Percentiles rank a stretch among this genome's conserved stretches.
Conservation (phyloP, 2,329 filamentous ascomycete genomes). For the Drechslerella stenobrocha region DNA sequence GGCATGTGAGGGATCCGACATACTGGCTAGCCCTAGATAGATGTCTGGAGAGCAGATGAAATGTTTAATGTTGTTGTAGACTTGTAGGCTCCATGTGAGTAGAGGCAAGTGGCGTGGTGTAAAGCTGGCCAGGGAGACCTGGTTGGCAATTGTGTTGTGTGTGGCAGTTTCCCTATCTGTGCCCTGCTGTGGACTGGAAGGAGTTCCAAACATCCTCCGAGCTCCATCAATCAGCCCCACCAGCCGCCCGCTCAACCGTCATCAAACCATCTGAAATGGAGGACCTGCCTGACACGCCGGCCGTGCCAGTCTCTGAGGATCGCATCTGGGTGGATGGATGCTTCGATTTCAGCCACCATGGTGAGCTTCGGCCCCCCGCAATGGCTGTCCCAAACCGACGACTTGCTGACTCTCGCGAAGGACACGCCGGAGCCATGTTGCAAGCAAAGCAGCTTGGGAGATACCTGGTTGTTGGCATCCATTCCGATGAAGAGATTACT, state of each 20-base stretch:
- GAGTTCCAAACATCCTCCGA: no score
- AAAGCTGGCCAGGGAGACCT: no score
- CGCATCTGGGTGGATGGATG: constrained; percentile 98
- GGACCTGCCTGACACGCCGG: constrained; percentile 41
- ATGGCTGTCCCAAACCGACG: background rate
- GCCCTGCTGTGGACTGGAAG: no score
- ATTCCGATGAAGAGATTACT: constrained; percentile 92
- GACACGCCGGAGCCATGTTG: constrained; percentile 94
- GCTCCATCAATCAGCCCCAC: background rate
- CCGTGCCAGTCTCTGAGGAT: constrained; percentile 61
- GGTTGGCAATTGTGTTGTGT: no score
- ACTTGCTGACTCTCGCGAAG: constrained; percentile 57
- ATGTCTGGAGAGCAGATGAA: no score
- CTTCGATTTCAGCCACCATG: constrained; percentile 99
- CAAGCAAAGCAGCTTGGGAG: constrained; percentile 89
- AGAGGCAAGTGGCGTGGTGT: no score
- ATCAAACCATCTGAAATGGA: constrained; percentile 23
- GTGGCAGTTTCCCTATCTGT: no score
- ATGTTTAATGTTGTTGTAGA: no score
- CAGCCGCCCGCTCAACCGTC: constrained; percentile 2
- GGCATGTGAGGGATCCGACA: no score
- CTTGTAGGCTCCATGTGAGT: no score
- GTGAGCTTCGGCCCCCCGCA: constrained; percentile 56
- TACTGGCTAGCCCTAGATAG: no score
- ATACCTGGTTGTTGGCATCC: constrained; percentile 87